Conservation (phyloP, 2,329 filamentous ascomycete species). For the Ambrosiella cleistominuta region DNA sequence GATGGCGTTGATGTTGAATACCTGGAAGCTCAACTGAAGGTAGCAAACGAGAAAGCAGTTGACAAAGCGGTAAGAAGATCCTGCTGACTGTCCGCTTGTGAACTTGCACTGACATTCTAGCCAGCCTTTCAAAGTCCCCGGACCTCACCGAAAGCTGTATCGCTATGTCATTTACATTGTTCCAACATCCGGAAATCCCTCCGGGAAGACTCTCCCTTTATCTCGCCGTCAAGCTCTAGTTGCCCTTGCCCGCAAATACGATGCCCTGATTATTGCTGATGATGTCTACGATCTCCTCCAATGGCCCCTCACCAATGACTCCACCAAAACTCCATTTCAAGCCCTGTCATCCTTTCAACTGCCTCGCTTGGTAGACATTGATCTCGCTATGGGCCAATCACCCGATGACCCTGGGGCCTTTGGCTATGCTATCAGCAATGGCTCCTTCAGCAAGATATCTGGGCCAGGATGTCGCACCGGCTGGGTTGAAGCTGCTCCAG, state of each 20-base stretch:
- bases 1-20: slow-evolving; percentile 54
- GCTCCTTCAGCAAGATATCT: slow-evolving; percentile 75
- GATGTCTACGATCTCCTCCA: slow-evolving; percentile 91
- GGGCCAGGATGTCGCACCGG: slow-evolving; percentile 69
- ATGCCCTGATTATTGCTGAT: slow-evolving; percentile 72
- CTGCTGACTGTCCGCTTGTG: neutral
- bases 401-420: slow-evolving; percentile 34
- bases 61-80: slow-evolving; percentile 7
- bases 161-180: slow-evolving; percentile 77
- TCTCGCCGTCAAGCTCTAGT: slow-evolving; percentile 50
- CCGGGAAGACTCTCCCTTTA: slow-evolving; percentile 63
- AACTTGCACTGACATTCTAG: neutral
- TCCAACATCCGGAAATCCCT: slow-evolving; percentile 79
- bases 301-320: slow-evolving; percentile 37
- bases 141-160: slow-evolving; percentile 58
- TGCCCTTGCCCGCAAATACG: slow-evolving; percentile 54
- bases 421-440: slow-evolving; percentile 71
- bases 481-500: slow-evolving; percentile 61
- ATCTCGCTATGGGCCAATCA: slow-evolving; percentile 43
- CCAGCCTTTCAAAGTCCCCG: slow-evolving; percentile 34
- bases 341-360: slow-evolving; percentile 32
- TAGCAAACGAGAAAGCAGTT: slow-evolving; percentile 18
- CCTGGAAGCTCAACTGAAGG: slow-evolving; percentile 18
- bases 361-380: slow-evolving; percentile 64
- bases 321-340: neutral